Percentiles rank a stretch among this genome's conserved stretches.
Conservation (phyloP, 441 rosid species). For the Syzygium malaccense region DNA sequence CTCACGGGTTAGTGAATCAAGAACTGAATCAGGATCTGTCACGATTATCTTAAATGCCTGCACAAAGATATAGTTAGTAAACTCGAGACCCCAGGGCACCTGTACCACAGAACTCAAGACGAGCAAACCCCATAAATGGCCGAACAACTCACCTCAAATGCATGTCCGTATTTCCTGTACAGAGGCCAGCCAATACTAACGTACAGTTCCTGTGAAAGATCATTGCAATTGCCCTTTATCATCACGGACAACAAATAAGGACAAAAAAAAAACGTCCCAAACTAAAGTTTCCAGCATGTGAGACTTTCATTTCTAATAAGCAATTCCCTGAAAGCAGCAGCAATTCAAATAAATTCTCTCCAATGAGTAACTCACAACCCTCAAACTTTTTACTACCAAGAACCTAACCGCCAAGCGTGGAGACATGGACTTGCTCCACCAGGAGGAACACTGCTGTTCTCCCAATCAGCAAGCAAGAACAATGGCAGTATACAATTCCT, state of each 20-base stretch:
- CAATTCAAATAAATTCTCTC: background rate
- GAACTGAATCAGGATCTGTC: slow-evolving; percentile 84
- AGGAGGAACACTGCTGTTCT: background rate
- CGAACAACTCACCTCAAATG: slow-evolving; percentile 66
- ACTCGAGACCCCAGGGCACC: background rate
- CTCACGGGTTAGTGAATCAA: slow-evolving; percentile 70
- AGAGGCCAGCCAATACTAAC: slow-evolving; percentile 88
- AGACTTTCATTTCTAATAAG: background rate
- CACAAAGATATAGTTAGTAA: slow-evolving; percentile 3
- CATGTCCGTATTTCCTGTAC: slow-evolving; percentile 90
- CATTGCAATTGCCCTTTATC: background rate
- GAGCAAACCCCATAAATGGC: background rate
- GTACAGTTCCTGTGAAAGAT: slow-evolving; percentile 61
- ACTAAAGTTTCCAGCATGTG: background rate
- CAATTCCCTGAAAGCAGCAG: background rate
- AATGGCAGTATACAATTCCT: background rate
- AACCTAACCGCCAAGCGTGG: background rate
- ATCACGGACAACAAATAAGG: background rate
- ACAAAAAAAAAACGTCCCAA: background rate
- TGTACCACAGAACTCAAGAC: background rate
- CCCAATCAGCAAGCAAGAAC: background rate
- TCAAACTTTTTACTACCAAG: background rate
- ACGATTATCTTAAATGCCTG: slow-evolving; percentile 94
- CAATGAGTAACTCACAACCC: background rate
- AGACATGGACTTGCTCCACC: background rate